A percentile compares a stretch with the other conserved stretches of the same genome.
phyloP scores from a whole-genome alignment of 495 filamentous ascomycete genomes.

The Podospora bellae-mahoneyi region DNA sequence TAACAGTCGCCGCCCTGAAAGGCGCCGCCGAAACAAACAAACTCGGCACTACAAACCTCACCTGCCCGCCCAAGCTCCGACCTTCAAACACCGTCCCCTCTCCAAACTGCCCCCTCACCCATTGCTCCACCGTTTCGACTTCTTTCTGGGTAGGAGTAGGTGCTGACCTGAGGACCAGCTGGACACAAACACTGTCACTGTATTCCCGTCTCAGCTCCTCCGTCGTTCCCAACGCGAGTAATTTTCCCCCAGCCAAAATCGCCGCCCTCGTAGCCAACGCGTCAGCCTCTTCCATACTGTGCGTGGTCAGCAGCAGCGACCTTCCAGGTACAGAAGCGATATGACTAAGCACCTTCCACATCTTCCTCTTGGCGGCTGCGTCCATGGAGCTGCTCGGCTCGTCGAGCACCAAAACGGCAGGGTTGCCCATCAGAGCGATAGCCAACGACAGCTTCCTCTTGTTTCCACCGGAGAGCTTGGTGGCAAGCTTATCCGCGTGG shows the following conservation, averaged over 20 bases:
- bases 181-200: conserved; percentile 60
- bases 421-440: conserved; percentile 9
- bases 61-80: conserved; percentile 70
- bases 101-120: conserved; percentile 55
- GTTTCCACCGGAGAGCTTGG: conserved; percentile 48
- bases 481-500: conserved; percentile 52
- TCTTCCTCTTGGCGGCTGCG: conserved; percentile 63
- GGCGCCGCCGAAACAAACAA: not conserved
- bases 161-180: conserved; percentile 65
- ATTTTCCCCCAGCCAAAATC: conserved; percentile 56
- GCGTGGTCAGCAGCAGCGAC: conserved; percentile 62
- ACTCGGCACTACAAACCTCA: conserved; percentile 68
- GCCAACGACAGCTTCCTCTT: conserved; percentile 8
- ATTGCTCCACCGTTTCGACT: conserved; percentile 57
- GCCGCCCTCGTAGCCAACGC: conserved; percentile 64
- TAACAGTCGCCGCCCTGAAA: not conserved
- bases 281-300: conserved; percentile 74
- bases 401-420: conserved; percentile 43
- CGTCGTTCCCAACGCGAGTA: conserved; percentile 64
- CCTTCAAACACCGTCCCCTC: conserved; percentile 58
- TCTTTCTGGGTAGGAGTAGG: conserved; percentile 62
- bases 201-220: conserved; percentile 55
- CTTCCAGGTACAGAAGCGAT: conserved; percentile 50
- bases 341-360: conserved; percentile 64
- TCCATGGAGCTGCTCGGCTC: conserved; percentile 66